Conservation (phyloP, 768 basidiomycete genomes). For the Suillus plorans region DNA sequence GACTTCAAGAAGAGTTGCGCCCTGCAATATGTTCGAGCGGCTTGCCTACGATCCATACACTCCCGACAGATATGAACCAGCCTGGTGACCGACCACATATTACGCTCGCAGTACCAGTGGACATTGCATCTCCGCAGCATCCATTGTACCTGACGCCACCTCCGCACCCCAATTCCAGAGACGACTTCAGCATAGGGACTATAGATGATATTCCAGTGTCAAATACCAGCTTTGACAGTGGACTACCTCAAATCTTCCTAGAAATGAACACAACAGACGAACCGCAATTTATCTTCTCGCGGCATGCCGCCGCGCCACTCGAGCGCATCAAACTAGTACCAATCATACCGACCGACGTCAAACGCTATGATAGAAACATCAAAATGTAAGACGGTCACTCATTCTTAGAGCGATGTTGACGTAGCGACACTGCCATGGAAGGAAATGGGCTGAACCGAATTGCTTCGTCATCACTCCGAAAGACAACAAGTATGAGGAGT, state of each 20-base stretch:
- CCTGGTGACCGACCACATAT: background rate
- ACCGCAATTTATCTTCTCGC: background rate
- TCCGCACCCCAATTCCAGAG: background rate
- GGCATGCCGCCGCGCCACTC: background rate
- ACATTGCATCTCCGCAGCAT: background rate
- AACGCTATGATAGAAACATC: background rate
- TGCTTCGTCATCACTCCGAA: background rate
- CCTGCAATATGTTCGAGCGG: background rate
- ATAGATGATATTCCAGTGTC: background rate
- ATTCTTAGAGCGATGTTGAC: background rate
- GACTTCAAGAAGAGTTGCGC: background rate
- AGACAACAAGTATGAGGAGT: background rate
- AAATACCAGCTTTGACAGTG: background rate
- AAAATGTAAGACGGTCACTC: background rate
- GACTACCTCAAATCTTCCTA: too few relatives aligned
- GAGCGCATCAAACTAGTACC: background rate
- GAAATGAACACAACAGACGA: too few relatives aligned
- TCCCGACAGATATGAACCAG: too few relatives aligned
- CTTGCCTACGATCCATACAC: background rate
- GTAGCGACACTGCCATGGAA: background rate
- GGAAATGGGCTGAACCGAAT: background rate
- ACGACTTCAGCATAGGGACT: background rate
- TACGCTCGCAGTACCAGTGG: background rate
- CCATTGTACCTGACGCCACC: background rate
- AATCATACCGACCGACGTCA: conserved; percentile 1